Evolutionary conservation across 805 yeast genomes (phyloP).

Genomic region (Yarrowia yakushimensis): DNA sequence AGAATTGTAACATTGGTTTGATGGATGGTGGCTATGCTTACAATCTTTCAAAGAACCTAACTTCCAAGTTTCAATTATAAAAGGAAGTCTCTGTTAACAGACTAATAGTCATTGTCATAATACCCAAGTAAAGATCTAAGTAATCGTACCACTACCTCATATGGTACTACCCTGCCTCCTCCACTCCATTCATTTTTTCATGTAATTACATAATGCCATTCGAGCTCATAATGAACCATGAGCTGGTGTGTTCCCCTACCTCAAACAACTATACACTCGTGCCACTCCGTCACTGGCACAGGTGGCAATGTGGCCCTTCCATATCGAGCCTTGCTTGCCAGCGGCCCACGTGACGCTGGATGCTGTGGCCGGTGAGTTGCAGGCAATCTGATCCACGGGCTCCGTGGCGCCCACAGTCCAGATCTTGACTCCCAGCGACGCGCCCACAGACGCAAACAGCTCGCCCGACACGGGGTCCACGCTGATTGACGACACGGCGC

Average conservation of each 20-base stretch:
- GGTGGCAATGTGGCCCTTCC: slow-evolving; percentile 21
- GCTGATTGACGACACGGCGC: slow-evolving; percentile 6
- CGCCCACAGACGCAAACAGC: slow-evolving; percentile 15
- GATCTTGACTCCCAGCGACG: neutral
- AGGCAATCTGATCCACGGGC: slow-evolving; percentile 13
- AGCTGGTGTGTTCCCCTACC: neutral
- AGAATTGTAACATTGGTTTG: no score
- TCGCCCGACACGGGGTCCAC: neutral
- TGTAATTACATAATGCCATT: neutral
- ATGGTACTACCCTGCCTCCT: neutral
- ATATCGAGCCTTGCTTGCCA: slow-evolving; percentile 3
- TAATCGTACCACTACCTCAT: neutral
- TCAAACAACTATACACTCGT: slow-evolving; percentile 4
- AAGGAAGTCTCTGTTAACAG: no score
- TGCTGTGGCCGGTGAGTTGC: slow-evolving; percentile 9
- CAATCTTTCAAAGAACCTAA: no score
- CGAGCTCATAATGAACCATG: neutral
- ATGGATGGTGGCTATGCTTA: no score
- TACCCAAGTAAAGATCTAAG: no score
- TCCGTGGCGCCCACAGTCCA: slow-evolving; percentile 20
- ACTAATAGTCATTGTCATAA: no score
- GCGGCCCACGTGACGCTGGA: slow-evolving; percentile 1
- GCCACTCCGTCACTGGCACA: slow-evolving; percentile 20
- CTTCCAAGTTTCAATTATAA: no score
- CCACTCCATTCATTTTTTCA: neutral